phyloP scores from a whole-genome alignment of 2,329 filamentous ascomycete genomes.

The Hypocreales sp. region DNA sequence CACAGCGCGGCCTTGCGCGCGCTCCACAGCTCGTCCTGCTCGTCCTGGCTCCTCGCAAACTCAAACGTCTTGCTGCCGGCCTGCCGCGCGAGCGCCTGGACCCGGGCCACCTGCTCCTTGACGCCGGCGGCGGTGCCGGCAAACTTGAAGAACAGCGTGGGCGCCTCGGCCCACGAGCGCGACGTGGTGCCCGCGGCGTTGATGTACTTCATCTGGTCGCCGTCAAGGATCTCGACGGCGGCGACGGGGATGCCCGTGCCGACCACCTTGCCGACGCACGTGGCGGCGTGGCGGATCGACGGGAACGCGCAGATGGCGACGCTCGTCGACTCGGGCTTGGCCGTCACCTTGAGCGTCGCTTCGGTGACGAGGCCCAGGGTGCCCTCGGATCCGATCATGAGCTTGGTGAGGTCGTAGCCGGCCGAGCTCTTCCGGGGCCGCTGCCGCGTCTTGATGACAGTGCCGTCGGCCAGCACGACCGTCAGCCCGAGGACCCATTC shows the following conservation, averaged over 20 bases:
- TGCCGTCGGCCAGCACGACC: conserved; percentile 80
- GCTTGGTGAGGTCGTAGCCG: conserved; percentile 78
- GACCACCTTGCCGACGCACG: conserved; percentile 70
- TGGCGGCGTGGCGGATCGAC: conserved; percentile 52
- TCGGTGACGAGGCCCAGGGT: conserved; percentile 86
- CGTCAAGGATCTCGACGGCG: conserved; percentile 85
- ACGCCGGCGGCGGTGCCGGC: conserved; percentile 53
- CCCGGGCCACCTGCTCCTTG: conserved; percentile 62
- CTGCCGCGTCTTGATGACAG: conserved; percentile 77
- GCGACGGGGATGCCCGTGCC: conserved; percentile 69
- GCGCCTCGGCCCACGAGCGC: conserved; percentile 53
- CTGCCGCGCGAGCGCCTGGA: conserved; percentile 45
- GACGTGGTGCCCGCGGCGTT: conserved; percentile 51
- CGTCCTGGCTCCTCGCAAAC: conserved; percentile 54
- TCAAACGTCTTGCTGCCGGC: conserved; percentile 56
- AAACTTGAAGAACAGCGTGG: conserved; percentile 79
- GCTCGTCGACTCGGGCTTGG: conserved; percentile 61
- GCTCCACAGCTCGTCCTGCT: conserved; percentile 67
- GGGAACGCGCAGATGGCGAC: conserved; percentile 57
- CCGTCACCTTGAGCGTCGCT: conserved; percentile 74
- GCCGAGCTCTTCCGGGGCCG: conserved; percentile 79
- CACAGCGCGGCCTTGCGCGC: conserved; percentile 74
- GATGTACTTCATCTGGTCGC: conserved; percentile 68
- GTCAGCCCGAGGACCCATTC: conserved; percentile 84
- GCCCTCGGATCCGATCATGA: conserved; percentile 84